Base-by-base conservation (phyloP, 176 grass and related monocot genomes). In the Cenchrus purpureus region DNA sequence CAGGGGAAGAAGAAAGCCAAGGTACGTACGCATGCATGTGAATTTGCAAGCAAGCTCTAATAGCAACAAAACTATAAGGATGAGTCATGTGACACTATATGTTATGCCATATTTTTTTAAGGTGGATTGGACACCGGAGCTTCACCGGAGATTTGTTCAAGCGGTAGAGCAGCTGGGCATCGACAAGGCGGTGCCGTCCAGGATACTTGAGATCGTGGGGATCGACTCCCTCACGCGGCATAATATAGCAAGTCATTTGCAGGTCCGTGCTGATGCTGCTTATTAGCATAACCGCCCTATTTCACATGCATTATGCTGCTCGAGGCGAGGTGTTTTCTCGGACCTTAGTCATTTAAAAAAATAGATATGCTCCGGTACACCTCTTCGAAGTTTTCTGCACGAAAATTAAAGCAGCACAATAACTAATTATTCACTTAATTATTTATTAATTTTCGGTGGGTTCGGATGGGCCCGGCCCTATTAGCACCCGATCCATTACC, bases 41-140 rank as follows among this genome's bases (percentile, higher is more conserved):
- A 13, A 22, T 3, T 17, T 2, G 20, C n/a, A 14, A 19, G 37
- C 22, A 62, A 62, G 68, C 15, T 56, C 48, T 73, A 86, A 22
- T 70, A 71, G 1, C 28, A 50, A 52, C 17, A 42, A 44, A 68
- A 13, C 7, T 17, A n/a, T 7, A 1, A 54, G 22, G 22, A 14
- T 13, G 10, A 10, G 25, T n/a, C 57, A 22, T 48, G 65, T 71
- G 73, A 40, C 67, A 52, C 13, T 66, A 13, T 2, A 32, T 32
- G 31, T 16, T 12, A n/a, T 10, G 15, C 59, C 13, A 28, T 1
- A 14, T 43, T 0, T 19, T 76, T 29, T 61, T 15, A 56, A 98
- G 96, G 96, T 98, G 75, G 96, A 98, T 77, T 98, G 96, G 96
- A 95, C 96, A 32, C 89, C 96, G 42, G 96, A 98, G 59, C 89